phyloP scores from a whole-genome alignment of 768 basidiomycete genomes.

The Scleroderma citrinum region DNA sequence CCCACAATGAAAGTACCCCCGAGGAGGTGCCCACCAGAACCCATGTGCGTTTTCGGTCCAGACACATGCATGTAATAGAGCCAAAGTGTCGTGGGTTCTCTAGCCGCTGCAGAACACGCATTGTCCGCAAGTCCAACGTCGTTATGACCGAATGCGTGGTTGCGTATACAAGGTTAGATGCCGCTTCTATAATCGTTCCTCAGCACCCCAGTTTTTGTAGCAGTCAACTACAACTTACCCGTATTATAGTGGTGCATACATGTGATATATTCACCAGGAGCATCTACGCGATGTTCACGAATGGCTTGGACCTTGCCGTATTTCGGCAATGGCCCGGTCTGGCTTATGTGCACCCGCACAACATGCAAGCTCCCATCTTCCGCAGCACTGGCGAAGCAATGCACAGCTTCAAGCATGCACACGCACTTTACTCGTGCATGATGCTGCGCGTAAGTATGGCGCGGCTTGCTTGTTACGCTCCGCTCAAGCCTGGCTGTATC shows the following conservation, averaged over 20 bases:
- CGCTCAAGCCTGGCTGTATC: constrained; percentile 89
- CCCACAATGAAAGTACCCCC: constrained; percentile 88
- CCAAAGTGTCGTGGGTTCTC: constrained; percentile 84
- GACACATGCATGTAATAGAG: constrained; percentile 76
- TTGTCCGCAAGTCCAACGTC: constrained; percentile 79
- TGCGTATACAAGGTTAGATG: constrained; percentile 80
- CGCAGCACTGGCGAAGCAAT: constrained; percentile 85
- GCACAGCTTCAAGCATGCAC: constrained; percentile 78
- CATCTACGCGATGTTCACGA: constrained; percentile 73
- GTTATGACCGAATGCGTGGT: constrained; percentile 76
- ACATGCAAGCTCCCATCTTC: constrained; percentile 82
- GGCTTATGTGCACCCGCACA: constrained; percentile 72
- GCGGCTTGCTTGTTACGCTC: constrained; percentile 83
- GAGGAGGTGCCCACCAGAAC: constrained; percentile 81
- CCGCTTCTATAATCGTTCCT: constrained; percentile 41
- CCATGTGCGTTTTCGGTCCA: constrained; percentile 85
- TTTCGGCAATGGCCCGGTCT: constrained; percentile 68
- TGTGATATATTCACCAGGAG: constrained; percentile 74
- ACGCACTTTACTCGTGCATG: constrained; percentile 64
- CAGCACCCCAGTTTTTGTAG: not conserved
- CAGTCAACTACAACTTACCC: constrained; percentile 36
- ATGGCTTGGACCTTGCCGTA: constrained; percentile 75
- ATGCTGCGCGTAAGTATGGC: constrained; percentile 66
- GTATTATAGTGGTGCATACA: constrained; percentile 78
- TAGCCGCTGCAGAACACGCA: constrained; percentile 71